phyloP scores from a whole-genome alignment of 2,329 filamentous ascomycete species.

The Claviceps purpurea region DNA sequence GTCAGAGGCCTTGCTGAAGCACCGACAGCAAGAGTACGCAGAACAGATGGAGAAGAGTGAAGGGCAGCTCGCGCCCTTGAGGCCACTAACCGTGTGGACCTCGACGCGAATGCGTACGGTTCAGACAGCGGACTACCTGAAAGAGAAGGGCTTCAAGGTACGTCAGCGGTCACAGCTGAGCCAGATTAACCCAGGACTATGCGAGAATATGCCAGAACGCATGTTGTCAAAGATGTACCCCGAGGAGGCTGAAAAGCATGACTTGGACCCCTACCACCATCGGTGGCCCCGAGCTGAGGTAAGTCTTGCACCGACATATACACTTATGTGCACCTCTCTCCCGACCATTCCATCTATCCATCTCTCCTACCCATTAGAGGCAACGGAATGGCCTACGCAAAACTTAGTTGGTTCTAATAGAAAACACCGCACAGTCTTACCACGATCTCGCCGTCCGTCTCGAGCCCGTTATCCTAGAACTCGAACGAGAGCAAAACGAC shows the following conservation, averaged over 20 bases:
- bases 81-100: conserved; percentile 84
- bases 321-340: neutral
- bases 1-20: conserved; percentile 68
- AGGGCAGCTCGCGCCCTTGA: conserved; percentile 53
- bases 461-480: conserved; percentile 92
- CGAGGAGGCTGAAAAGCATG: conserved; percentile 85
- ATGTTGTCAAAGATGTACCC: conserved; percentile 73
- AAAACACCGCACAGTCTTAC: conserved; percentile 53
- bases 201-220: conserved; percentile 80
- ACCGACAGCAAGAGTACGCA: conserved; percentile 70
- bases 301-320: conserved; percentile 1
- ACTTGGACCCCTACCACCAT: conserved; percentile 91
- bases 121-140: conserved; percentile 76
- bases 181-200: conserved; percentile 91
- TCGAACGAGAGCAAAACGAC: conserved; percentile 93
- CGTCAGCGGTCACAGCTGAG: conserved; percentile 92
- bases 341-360: neutral
- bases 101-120: conserved; percentile 83
- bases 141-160: conserved; percentile 68
- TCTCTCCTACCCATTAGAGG: too few species aligned
- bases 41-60: conserved; percentile 50
- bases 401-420: too few species aligned
- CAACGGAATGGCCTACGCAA: too few species aligned
- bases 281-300: conserved; percentile 90
- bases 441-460: conserved; percentile 96